Conservation (phyloP, 805 yeast genomes). For the Starmerella tilneyi region DNA sequence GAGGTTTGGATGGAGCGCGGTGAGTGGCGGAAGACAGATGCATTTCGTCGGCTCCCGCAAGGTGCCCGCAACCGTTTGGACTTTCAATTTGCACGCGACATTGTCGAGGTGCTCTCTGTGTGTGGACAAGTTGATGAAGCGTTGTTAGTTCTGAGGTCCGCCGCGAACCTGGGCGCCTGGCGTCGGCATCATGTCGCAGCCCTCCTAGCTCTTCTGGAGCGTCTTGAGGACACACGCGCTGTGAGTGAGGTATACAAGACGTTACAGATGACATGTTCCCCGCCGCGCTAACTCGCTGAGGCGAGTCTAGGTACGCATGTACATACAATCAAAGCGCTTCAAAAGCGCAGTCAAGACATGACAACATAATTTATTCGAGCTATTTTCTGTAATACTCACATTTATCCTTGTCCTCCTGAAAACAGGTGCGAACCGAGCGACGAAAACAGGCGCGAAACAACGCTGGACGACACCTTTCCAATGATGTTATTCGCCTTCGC, state of each 20-base stretch:
- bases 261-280: too few relatives aligned
- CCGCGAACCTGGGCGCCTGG: conserved; percentile 66
- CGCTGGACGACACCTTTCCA: conserved; percentile 27
- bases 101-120: conserved; percentile 51
- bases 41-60: conserved; percentile 38
- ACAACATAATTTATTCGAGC: conserved; percentile 3
- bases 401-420: conserved; percentile 2
- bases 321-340: too few relatives aligned
- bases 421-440: conserved; percentile 19
- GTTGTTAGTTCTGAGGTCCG: conserved; percentile 51
- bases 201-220: conserved; percentile 35
- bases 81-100: conserved; percentile 59
- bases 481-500: conserved; percentile 66
- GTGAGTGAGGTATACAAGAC: conserved; percentile 6
- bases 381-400: background rate
- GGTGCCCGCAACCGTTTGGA: conserved; percentile 40
- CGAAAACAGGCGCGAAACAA: conserved; percentile 19
- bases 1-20: conserved; percentile 75
- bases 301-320: too few relatives aligned
- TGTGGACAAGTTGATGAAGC: conserved; percentile 59
- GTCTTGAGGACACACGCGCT: conserved; percentile 36
- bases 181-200: conserved; percentile 38
- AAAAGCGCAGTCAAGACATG: too few relatives aligned
- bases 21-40: conserved; percentile 45
- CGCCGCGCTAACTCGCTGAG: too few relatives aligned